Conservation (phyloP, 1,284 basidiomycete genomes). For the Laetiporus sulphureus region DNA sequence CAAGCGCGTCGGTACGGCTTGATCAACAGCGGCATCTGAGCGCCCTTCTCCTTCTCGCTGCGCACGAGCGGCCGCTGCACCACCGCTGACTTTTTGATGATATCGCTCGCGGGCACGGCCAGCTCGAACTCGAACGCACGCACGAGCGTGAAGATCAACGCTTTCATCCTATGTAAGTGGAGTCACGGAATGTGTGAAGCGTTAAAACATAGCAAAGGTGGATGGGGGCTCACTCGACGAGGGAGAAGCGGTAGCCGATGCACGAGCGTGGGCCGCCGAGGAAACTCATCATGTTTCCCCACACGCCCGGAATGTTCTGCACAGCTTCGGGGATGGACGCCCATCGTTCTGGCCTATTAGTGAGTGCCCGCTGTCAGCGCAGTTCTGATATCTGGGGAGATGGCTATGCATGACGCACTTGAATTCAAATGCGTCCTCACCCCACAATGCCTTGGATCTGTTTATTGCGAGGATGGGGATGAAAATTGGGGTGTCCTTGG, state of each 20-base stretch:
- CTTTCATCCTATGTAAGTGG: constrained; percentile 46
- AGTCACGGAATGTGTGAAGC: constrained; percentile 31
- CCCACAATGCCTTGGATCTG: constrained; percentile 8
- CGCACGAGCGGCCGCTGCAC: constrained; percentile 16
- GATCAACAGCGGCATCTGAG: constrained; percentile 19
- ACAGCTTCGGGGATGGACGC: constrained; percentile 37
- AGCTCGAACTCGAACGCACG: constrained; percentile 52
- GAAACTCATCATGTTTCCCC: constrained; percentile 55
- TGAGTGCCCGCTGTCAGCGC: neutral
- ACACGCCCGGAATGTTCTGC: constrained; percentile 49
- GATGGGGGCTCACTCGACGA: constrained; percentile 54
- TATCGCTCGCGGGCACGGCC: constrained; percentile 31
- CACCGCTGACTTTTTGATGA: constrained; percentile 13
- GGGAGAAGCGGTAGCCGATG: constrained; percentile 66
- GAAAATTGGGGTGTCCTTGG: constrained; percentile 39
- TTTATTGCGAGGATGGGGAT: constrained; percentile 35
- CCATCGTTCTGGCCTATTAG: constrained; percentile 53
- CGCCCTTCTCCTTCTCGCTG: constrained; percentile 10
- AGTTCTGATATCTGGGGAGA: neutral
- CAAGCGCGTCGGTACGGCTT: constrained; percentile 2
- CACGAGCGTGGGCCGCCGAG: constrained; percentile 53
- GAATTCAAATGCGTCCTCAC: constrained; percentile 5
- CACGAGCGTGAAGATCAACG: constrained; percentile 50
- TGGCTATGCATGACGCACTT: neutral
- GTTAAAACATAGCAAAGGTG: constrained; percentile 52